phyloP scores from a whole-genome alignment of 2,329 filamentous ascomycete species.

The Fusarium cicatricum region DNA sequence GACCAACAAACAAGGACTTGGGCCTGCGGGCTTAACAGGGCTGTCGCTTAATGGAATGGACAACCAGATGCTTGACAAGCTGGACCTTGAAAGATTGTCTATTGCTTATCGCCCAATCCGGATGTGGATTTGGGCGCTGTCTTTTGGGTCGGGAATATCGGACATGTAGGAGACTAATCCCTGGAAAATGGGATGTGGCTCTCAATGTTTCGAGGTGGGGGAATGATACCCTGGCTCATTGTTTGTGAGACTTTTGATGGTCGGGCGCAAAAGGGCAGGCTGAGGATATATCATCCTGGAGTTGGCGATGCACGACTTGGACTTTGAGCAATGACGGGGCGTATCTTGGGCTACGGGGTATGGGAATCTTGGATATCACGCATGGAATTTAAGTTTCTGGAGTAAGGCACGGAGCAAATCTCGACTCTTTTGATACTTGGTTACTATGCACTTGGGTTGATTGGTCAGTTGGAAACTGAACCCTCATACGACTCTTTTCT shows the following conservation, averaged over 20 bases:
- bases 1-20: slow-evolving; percentile 4
- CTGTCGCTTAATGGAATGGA: not conserved
- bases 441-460: slow-evolving; percentile 6
- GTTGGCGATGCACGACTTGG: slow-evolving; percentile 3
- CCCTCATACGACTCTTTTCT: slow-evolving; percentile 8
- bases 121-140: not conserved
- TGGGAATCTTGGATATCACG: not conserved
- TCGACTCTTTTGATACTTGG: slow-evolving; percentile 30
- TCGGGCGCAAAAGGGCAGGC: slow-evolving; percentile 5
- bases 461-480: not conserved
- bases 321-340: too few relatives aligned
- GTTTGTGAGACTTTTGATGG: slow-evolving; percentile 14
- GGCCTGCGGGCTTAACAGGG: slow-evolving; percentile 11
- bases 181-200: slow-evolving; percentile 15
- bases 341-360: too few relatives aligned
- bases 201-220: not conserved
- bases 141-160: not conserved
- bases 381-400: slow-evolving; percentile 14
- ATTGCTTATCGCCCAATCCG: slow-evolving; percentile 5
- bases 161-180: slow-evolving; percentile 8
- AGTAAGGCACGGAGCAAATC: slow-evolving; percentile 26
- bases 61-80: slow-evolving; percentile 10
- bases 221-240: slow-evolving; percentile 1
- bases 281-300: slow-evolving; percentile 7
- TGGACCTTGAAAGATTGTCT: slow-evolving; percentile 9